These are phyloP conservation scores for Kingdonia uniflora DNA, from an alignment of 164 flowering plant genomes.

Conservation along the genomic window DNA sequence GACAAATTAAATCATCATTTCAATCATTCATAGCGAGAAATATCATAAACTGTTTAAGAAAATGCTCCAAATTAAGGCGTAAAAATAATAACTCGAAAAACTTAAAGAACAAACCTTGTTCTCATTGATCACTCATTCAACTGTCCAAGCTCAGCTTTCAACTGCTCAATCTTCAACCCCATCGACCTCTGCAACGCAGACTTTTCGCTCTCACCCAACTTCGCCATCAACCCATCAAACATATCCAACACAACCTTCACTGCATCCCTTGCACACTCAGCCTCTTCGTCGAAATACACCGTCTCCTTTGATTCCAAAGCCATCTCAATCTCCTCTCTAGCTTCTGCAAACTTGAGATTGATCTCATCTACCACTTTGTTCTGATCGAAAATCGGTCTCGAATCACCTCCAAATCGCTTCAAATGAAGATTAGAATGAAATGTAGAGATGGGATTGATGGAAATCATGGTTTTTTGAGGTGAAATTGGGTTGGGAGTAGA, in stretches of 20 bases:
- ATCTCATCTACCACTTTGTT: constrained; percentile 66
- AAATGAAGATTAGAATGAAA: constrained; percentile 7
- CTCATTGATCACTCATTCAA: constrained; percentile 53
- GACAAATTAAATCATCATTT: too few relatives aligned
- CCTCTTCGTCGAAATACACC: constrained; percentile 88
- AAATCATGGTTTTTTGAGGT: too few relatives aligned
- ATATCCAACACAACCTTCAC: constrained; percentile 57
- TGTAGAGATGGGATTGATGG: not conserved
- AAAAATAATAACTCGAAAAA: too few relatives aligned
- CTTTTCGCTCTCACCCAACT: constrained; percentile 42
- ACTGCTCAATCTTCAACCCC: constrained; percentile 94
- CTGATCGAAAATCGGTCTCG: constrained; percentile 24
- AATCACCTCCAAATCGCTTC: constrained; percentile 13
- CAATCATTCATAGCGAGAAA: too few relatives aligned
- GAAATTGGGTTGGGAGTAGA: too few relatives aligned
- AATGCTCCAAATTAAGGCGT: not conserved
- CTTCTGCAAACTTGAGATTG: constrained; percentile 88
- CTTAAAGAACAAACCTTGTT: constrained; percentile 11
- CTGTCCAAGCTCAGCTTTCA: constrained; percentile 89
- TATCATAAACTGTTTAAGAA: not conserved
- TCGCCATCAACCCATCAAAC: constrained; percentile 49
- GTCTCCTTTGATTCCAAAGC: constrained; percentile 93
- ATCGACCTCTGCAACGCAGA: constrained; percentile 63
- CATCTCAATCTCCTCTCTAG: constrained; percentile 91
- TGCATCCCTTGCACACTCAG: constrained; percentile 61